These are phyloP conservation scores for Bolboschoenoplectus hybrid DNA, from an alignment of 202 grass and related monocot genomes.

Conservation along the genomic window DNA sequence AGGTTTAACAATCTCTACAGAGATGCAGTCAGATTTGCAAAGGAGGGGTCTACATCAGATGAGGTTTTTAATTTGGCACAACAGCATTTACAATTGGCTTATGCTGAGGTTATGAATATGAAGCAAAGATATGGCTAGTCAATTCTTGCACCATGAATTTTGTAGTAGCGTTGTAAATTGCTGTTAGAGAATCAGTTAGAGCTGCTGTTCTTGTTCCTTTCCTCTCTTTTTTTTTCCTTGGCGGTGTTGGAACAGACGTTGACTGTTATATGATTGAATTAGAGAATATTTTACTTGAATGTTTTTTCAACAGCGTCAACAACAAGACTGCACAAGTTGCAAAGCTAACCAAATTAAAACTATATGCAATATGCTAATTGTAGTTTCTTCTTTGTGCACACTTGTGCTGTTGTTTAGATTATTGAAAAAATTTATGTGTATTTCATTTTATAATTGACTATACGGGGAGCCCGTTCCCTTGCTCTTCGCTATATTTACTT, in stretches of 20 bases:
- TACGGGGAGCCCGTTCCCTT: too few species aligned
- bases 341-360: neutral
- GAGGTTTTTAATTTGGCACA: conserved; percentile 56
- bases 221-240: neutral
- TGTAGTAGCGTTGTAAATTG: conserved; percentile 23
- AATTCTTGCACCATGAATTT: conserved; percentile 15
- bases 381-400: neutral
- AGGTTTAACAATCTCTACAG: conserved; percentile 60
- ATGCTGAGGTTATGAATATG: conserved; percentile 55
- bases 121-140: conserved; percentile 56
- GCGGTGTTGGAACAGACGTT: neutral
- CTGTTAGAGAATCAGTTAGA: conserved; percentile 25
- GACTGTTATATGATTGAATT: neutral
- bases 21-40: conserved; percentile 68
- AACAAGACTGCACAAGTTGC: neutral
- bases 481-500: too few species aligned
- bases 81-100: conserved; percentile 58
- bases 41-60: conserved; percentile 58
- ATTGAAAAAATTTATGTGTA: neutral
- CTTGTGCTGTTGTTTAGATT: neutral
- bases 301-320: neutral
- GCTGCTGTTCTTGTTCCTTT: neutral
- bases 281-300: neutral
- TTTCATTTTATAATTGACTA: too few species aligned
- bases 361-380: neutral